A percentile compares a stretch with the other conserved stretches of the same genome.
These are phyloP conservation scores for Nymphaea thermarum DNA, from an alignment of 164 flowering plant species.

Conservation along the genomic window DNA sequence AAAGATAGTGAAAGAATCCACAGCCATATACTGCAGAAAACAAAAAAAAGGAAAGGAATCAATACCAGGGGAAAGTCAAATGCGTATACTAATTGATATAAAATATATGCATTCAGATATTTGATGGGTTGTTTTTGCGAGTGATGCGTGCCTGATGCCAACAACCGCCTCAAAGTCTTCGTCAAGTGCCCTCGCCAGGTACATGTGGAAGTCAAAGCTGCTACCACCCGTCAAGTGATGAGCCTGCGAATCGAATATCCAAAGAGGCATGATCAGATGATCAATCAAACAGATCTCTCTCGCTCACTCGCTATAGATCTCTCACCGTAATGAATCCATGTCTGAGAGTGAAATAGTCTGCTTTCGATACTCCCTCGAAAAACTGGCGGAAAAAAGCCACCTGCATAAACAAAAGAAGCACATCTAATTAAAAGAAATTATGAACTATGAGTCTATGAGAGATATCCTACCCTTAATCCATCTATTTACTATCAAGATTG, in stretches of 20 bases:
- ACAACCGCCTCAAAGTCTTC: slow-evolving; percentile 51
- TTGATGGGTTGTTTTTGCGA: neutral
- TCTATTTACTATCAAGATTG: neutral
- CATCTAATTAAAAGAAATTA: neutral
- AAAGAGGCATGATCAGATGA: neutral
- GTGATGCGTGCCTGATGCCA: slow-evolving; percentile 41
- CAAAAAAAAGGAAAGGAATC: neutral
- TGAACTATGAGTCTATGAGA: neutral
- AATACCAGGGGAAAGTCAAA: neutral
- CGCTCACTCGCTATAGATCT: neutral
- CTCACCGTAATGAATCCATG: slow-evolving; percentile 71
- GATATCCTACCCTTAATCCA: too few relatives aligned
- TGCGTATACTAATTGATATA: too few relatives aligned
- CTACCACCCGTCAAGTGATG: slow-evolving; percentile 31
- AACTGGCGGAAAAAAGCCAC: slow-evolving; percentile 46
- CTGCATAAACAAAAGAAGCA: slow-evolving; percentile 14
- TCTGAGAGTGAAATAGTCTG: slow-evolving; percentile 58
- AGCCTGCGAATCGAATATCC: slow-evolving; percentile 2
- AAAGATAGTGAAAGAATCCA: slow-evolving; percentile 48
- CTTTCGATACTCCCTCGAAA: slow-evolving; percentile 33
- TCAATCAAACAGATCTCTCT: neutral
- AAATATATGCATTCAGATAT: too few relatives aligned
- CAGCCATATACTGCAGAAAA: slow-evolving; percentile 42
- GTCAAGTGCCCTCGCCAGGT: slow-evolving; percentile 42
- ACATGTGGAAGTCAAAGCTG: slow-evolving; percentile 44